Conservation (phyloP, 306 rosid genomes). For the Lathyrus tuberosus region DNA sequence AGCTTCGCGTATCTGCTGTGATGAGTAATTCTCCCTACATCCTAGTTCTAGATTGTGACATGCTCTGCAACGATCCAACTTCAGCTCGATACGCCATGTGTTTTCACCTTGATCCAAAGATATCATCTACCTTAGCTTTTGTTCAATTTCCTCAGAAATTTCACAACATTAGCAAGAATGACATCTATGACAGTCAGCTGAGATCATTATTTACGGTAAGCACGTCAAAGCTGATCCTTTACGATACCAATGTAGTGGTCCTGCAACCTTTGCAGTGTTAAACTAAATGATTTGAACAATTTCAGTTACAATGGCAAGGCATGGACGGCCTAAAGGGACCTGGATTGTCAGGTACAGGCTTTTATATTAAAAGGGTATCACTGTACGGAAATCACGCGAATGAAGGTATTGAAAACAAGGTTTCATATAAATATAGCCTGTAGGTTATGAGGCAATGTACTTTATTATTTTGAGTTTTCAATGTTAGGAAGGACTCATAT, state of each 20-base stretch:
- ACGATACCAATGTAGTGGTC: background rate
- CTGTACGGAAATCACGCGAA: constrained; percentile 40
- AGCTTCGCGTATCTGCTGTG: constrained; percentile 70
- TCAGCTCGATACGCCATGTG: constrained; percentile 73
- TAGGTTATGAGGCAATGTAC: constrained; percentile 10
- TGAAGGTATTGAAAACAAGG: constrained; percentile 47
- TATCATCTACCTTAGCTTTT: constrained; percentile 60
- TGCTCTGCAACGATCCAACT: constrained; percentile 70
- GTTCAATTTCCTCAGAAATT: constrained; percentile 78
- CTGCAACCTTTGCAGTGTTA: constrained; percentile 8
- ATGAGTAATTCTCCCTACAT: constrained; percentile 72
- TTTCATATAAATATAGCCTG: constrained; percentile 22
- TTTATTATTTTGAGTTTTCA: constrained; percentile 15
- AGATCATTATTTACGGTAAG: constrained; percentile 47
- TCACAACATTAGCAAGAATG: constrained; percentile 54
- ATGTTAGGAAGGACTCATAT: constrained; percentile 44
- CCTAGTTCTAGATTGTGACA: constrained; percentile 75
- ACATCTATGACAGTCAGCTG: constrained; percentile 64
- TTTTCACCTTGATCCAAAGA: constrained; percentile 67
- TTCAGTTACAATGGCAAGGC: constrained; percentile 56
- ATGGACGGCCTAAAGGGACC: constrained; percentile 70
- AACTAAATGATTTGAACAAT: background rate
- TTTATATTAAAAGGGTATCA: constrained; percentile 57
- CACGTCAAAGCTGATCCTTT: constrained; percentile 4
- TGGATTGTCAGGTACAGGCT: constrained; percentile 59